Conservation (phyloP, 148 eudicot species). For the Diospyros kaki region DNA sequence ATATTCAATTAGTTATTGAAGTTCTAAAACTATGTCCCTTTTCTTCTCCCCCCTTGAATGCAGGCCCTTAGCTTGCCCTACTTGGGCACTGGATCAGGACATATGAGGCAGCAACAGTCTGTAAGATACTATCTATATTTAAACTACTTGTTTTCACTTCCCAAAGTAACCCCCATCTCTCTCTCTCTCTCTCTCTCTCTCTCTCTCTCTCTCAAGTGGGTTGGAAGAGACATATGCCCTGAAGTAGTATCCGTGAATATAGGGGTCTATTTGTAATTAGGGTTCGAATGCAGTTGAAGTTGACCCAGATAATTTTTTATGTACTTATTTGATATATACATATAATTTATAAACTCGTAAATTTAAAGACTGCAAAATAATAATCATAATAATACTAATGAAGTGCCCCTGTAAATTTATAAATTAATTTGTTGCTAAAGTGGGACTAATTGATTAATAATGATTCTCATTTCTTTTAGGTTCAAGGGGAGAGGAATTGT, state of each 20-base stretch:
- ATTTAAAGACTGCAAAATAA: too few relatives aligned
- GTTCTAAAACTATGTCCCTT: conserved; percentile 1
- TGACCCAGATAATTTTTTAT: too few relatives aligned
- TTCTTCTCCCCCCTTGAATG: conserved; percentile 18
- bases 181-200: not conserved
- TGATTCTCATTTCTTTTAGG: conserved; percentile 20
- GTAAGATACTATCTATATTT: conserved; percentile 35
- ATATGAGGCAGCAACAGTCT: conserved; percentile 48
- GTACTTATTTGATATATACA: too few relatives aligned
- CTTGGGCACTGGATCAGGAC: conserved; percentile 48
- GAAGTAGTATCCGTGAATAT: too few relatives aligned
- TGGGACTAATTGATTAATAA: not conserved
- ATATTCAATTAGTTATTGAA: conserved; percentile 20
- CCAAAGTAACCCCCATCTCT: conserved; percentile 21
- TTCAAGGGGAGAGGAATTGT: conserved; percentile 63
- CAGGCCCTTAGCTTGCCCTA: conserved; percentile 92
- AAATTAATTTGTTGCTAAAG: not conserved
- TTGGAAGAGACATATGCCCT: too few relatives aligned
- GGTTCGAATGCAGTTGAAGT: too few relatives aligned
- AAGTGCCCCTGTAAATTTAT: not conserved
- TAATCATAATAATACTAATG: too few relatives aligned
- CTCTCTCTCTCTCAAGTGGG: not conserved
- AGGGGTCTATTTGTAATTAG: too few relatives aligned
- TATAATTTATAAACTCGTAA: too few relatives aligned
- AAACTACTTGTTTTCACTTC: conserved; percentile 15